Evolutionary conservation across 352 stramenopile genomes (phyloP), one percentile per base, ranked within the genome.

Genomic region (Globisporangium uncinulatum): DNA sequence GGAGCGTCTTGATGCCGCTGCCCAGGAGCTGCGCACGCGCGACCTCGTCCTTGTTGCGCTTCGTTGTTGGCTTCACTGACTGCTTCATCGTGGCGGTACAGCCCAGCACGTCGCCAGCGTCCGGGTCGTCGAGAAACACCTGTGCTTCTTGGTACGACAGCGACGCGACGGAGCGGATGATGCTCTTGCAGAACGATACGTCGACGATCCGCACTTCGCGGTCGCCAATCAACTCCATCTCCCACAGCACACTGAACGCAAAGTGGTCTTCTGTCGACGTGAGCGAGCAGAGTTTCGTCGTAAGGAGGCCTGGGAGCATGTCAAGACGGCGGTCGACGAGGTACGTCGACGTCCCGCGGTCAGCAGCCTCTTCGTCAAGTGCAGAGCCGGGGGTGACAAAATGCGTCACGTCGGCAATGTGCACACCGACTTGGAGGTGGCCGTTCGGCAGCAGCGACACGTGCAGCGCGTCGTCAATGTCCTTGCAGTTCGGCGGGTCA

Each of bases 391-490:
- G 79, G 29, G 88, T 79, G 21, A 99, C 96, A 72, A 99, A 99
- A 71, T 99, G 94, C 52, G 95, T 98, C 9, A 99, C 97, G 68
- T 99, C 97, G 5, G 97, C 97, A 76, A 99, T 99, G 68, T 99
- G 97, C 15, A 99, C 96, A 13, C 97, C 97, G 7, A 98, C 82
- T 52, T 98, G 83, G 53, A 94, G 56, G 61, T 89, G 83, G 21
- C 95, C 96, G 70, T 99, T 98, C 7, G 87, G 77, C 29, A 99
- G 72, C 34, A 88, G 62, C 17, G 83, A 89, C 17, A 86, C 96
- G 67, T 99, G 96, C 36, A 99, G 74, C 4, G 97, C 97, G 74
- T 99, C 97, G 67, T 99, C 97, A 67, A 99, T 99, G 80, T 99
- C 97, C 60, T 93, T 93, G 62, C 83, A 93, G 59, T 91, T 91